Base-by-base conservation (phyloP, 345 rosid species). In the Gossypium longicalyx region DNA sequence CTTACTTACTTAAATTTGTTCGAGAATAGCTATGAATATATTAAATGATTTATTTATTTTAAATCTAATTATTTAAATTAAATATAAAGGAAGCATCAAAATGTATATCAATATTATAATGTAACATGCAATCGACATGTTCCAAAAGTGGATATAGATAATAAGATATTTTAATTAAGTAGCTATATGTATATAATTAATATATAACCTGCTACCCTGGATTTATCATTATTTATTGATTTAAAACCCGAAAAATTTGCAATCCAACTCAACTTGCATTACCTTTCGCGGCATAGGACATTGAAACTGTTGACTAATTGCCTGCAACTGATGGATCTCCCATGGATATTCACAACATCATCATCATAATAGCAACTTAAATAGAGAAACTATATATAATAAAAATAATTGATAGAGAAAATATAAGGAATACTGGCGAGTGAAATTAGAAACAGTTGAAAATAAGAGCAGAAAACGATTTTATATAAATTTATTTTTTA, bases 251-350 rank as follows among this genome's bases (percentile, higher is more conserved):
- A n/a, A 12, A 72, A 41, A 20, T 72, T 12, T 72, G 75, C 67
- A 12, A 58, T 67, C 66, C 66, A 51, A 66, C 60, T 20, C 60
- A 52, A 68, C 69, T 73, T 61, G 70, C 71, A 43, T 60, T 43
- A 17, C 13, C 62, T 60, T 78, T 54, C 15, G 7, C 20, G n/a
- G 58, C 72, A 44, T 59, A 71, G 74, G 63, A 38, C 34, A 10
- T 53, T 54, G 62, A 12, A 22, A 34, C 17, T 16, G 34, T 71
- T 57, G 52, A 72, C 66, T 7, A 12, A 72, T 57, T 58, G 45
- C 75, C 61, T 66, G 67, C 25, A 41, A 64, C 15, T 38, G 49
- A 64, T 63, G 68, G 68, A 63, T 63, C 68, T 63, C 12, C 67
- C 47, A 38, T 17, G 23, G 22, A 62, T 38, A 63, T 63, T 17